Percentiles rank a stretch among this genome's conserved stretches.
Evolutionary conservation across 164 flowering plant species (phyloP).

Genomic region (Sextonia rubra): DNA sequence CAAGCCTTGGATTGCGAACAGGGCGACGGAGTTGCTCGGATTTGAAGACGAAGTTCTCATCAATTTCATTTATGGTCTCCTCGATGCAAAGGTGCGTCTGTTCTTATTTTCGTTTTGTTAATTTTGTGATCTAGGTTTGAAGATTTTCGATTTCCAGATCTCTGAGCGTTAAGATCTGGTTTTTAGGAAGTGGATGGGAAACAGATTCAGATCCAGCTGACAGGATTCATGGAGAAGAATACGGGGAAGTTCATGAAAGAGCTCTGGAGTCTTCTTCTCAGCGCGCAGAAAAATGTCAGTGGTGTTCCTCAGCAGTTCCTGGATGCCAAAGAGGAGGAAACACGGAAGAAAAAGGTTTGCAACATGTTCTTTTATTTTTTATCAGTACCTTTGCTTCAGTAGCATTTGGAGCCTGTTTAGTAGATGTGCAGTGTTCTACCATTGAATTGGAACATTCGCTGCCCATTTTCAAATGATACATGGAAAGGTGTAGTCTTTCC

Average conservation of each 20-base stretch:
- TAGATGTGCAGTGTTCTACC: too few relatives aligned
- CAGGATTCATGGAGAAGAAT: constrained; percentile 98
- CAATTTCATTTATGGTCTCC: constrained; percentile 78
- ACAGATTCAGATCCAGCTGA: constrained; percentile 79
- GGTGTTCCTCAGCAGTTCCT: constrained; percentile 96
- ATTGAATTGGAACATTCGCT: too few relatives aligned
- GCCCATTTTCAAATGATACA: too few relatives aligned
- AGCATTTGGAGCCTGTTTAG: too few relatives aligned
- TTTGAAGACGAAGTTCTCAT: constrained; percentile 96
- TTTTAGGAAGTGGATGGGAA: constrained; percentile 87
- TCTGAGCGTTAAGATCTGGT: neutral
- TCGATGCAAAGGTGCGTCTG: constrained; percentile 69
- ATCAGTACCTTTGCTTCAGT: too few relatives aligned
- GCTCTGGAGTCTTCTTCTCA: constrained; percentile 83
- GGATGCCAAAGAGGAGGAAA: constrained; percentile 93
- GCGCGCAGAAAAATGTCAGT: constrained; percentile 84
- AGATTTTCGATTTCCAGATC: neutral
- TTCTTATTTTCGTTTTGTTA: neutral
- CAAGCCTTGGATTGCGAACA: constrained; percentile 80
- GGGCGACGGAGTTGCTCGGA: constrained; percentile 93
- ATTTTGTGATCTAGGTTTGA: too few relatives aligned
- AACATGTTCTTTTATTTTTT: too few relatives aligned
- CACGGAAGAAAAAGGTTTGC: constrained; percentile 66
- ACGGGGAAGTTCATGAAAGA: constrained; percentile 98
- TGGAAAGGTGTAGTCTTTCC: too few relatives aligned